phyloP scores from a whole-genome alignment of 139 green algal species.

The Microglena sp. region DNA sequence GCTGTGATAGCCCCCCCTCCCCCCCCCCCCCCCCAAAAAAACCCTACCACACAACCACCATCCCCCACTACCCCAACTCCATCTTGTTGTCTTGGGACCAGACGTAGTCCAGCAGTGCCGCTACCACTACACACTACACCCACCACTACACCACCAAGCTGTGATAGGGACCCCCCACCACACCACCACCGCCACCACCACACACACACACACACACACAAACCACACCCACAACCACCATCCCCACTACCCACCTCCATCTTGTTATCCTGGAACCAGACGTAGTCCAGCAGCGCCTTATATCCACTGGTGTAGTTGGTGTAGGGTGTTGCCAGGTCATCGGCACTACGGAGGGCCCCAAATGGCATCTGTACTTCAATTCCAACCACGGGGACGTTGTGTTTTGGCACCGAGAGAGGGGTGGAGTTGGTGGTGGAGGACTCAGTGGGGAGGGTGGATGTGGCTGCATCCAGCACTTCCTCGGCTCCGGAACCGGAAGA shows the following conservation, averaged over 20 bases:
- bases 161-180: background rate
- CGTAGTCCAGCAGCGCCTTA: slow-evolving; percentile 72
- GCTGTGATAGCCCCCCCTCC: too few relatives aligned
- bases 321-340: slow-evolving; percentile 55
- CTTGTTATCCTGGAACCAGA: slow-evolving; percentile 35
- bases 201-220: background rate
- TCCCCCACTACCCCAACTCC: background rate
- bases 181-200: background rate
- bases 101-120: background rate
- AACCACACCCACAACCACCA: background rate
- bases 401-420: background rate
- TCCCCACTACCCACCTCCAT: slow-evolving; percentile 6
- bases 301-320: slow-evolving; percentile 84
- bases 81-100: background rate
- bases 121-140: background rate
- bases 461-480: background rate
- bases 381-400: slow-evolving; percentile 20
- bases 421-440: background rate
- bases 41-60: background rate
- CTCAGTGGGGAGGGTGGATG: background rate
- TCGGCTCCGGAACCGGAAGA: background rate
- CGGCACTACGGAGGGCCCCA: slow-evolving; percentile 32
- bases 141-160: background rate
- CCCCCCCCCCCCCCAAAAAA: too few relatives aligned
- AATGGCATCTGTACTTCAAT: slow-evolving; percentile 46